Percentiles rank a stretch among this genome's conserved stretches.
phyloP scores from a whole-genome alignment of 208 protist genomes.

The Trypanosoma cruzi region DNA sequence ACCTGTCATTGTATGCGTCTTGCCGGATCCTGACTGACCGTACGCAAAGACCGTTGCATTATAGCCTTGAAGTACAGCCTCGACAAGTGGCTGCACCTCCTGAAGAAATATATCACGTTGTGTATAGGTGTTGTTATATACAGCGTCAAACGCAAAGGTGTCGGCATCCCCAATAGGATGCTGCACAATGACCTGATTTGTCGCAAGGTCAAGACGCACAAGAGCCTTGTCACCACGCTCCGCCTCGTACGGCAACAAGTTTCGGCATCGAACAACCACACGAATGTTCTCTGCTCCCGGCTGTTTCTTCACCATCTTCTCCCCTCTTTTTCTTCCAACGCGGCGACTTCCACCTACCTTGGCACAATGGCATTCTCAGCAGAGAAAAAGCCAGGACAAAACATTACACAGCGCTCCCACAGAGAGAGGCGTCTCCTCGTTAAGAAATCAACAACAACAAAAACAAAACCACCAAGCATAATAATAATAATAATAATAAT shows the following conservation, averaged over 20 bases:
- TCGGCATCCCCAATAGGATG: constrained; percentile 86
- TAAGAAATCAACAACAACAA: neutral
- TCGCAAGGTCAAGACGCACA: constrained; percentile 86
- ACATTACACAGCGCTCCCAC: neutral
- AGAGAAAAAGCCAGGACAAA: neutral
- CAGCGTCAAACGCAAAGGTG: constrained; percentile 88
- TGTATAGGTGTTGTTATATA: constrained; percentile 93
- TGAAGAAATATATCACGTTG: constrained; percentile 92
- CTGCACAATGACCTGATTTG: constrained; percentile 87
- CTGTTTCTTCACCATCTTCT: constrained; percentile 71
- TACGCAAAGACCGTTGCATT: constrained; percentile 94
- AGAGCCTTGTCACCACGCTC: constrained; percentile 88
- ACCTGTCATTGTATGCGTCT: constrained; percentile 94
- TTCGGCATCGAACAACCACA: constrained; percentile 86
- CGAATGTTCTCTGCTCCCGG: constrained; percentile 88
- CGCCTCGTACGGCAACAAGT: constrained; percentile 78
- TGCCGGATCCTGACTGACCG: constrained; percentile 92
- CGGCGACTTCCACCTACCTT: neutral
- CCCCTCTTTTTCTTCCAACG: neutral
- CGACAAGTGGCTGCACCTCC: constrained; percentile 85
- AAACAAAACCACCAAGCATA: neutral
- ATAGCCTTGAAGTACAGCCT: constrained; percentile 91
- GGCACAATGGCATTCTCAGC: neutral
- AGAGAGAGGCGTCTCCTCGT: neutral
- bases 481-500: constrained; percentile 2